phyloP scores from a whole-genome alignment of 495 filamentous ascomycete species.

The Penicillium verhagenii region DNA sequence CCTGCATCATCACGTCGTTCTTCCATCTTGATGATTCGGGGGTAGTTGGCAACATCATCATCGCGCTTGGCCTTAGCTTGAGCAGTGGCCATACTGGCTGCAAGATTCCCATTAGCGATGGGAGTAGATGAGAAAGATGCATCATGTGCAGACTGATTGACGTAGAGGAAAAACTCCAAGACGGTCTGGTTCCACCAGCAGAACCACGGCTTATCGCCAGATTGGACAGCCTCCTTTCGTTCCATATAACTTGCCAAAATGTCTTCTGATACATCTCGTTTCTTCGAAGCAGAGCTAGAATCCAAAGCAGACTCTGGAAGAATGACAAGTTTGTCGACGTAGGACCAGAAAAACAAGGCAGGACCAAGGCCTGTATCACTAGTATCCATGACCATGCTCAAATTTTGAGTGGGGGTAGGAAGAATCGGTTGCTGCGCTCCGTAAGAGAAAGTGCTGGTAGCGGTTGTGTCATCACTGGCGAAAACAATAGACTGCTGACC shows the following conservation, averaged over 20 bases:
- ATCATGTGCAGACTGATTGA: conserved; percentile 54
- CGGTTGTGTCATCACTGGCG: conserved; percentile 18
- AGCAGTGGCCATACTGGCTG: conserved; percentile 21
- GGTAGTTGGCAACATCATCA: conserved; percentile 48
- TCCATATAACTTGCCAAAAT: conserved; percentile 16
- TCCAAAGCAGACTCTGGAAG: conserved; percentile 55
- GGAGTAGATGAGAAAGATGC: conserved; percentile 28
- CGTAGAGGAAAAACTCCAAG: conserved; percentile 80
- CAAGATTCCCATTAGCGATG: conserved; percentile 15
- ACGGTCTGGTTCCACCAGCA: conserved; percentile 85
- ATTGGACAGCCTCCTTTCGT: conserved; percentile 50
- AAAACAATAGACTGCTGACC: conserved; percentile 29
- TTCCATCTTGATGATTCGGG: conserved; percentile 74
- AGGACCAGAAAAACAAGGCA: conserved; percentile 68
- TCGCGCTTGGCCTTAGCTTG: conserved; percentile 17
- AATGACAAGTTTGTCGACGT: conserved; percentile 82
- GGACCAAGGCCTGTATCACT: conserved; percentile 63
- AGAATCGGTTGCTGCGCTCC: conserved; percentile 72
- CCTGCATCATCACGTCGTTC: conserved; percentile 61
- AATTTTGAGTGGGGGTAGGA: conserved; percentile 35
- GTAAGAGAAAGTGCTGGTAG: conserved; percentile 53
- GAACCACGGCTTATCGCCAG: conserved; percentile 75
- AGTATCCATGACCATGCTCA: conserved; percentile 66
- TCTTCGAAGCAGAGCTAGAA: conserved; percentile 23
- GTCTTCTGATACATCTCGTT: conserved; percentile 31